phyloP scores from a whole-genome alignment of 2,329 filamentous ascomycete species.

The Penicillium olsonii region DNA sequence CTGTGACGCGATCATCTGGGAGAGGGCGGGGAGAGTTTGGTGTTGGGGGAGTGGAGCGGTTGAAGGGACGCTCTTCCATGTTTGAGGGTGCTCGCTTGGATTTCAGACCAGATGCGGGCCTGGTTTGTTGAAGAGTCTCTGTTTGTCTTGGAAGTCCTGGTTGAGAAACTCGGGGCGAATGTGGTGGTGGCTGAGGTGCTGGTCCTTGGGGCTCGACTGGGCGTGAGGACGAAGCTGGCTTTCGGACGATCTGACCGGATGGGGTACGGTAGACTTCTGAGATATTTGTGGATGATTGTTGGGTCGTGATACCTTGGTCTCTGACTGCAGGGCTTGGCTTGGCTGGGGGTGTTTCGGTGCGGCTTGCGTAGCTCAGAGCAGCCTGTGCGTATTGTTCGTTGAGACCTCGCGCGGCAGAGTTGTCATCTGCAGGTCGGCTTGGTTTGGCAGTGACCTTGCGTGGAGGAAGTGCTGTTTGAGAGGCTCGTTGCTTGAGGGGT shows the following conservation, averaged over 20 bases:
- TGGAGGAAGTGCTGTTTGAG: conserved; percentile 47
- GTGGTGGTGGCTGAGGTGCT: not conserved
- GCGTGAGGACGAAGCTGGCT: conserved; percentile 10
- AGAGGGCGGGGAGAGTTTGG: conserved; percentile 23
- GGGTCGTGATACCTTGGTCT: not conserved
- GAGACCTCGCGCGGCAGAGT: conserved; percentile 13
- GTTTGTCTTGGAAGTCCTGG: conserved; percentile 9
- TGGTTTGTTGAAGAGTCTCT: conserved; percentile 9
- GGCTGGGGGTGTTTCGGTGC: not conserved
- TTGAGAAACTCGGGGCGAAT: conserved; percentile 5
- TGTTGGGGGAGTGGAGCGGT: conserved; percentile 9
- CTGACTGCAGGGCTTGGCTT: not conserved
- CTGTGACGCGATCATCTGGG: conserved; percentile 17
- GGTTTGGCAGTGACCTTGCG: conserved; percentile 50
- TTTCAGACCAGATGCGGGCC: conserved; percentile 19
- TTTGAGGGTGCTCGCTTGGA: conserved; percentile 23
- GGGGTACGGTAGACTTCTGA: not conserved
- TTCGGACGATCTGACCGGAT: conserved; percentile 7
- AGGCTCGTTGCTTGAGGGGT: conserved; percentile 55
- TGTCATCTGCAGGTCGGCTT: conserved; percentile 29
- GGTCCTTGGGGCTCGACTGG: conserved; percentile 6
- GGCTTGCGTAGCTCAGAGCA: conserved; percentile 8
- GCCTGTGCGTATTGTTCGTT: conserved; percentile 15
- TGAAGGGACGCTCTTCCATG: conserved; percentile 11
- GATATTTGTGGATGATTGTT: not conserved